These are phyloP conservation scores for Cercospora sesami DNA, from an alignment of 2,329 filamentous ascomycete species.

Conservation along the genomic window DNA sequence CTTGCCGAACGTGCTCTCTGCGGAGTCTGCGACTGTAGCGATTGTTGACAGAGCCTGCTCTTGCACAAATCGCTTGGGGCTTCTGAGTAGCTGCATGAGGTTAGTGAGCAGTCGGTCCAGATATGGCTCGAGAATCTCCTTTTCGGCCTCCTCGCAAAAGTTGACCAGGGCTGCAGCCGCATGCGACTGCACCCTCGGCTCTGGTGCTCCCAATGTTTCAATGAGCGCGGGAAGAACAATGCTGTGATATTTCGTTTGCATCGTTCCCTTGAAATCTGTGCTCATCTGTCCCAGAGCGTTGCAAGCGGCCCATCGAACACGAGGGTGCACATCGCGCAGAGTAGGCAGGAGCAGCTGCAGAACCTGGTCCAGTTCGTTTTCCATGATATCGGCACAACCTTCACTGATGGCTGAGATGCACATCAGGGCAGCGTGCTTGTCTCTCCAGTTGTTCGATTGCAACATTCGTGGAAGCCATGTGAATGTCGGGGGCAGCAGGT, in stretches of 20 bases:
- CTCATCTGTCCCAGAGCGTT: conserved; percentile 99
- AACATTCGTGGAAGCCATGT: conserved; percentile 98
- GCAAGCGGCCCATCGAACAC: conserved; percentile 95
- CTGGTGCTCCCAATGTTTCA: conserved; percentile 82
- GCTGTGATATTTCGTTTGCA: conserved; percentile 94
- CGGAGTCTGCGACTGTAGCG: conserved; percentile 97
- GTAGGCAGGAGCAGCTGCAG: conserved; percentile 92
- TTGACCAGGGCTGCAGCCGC: conserved; percentile 97
- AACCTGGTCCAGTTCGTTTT: conserved; percentile 89
- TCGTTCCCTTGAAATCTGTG: conserved; percentile 95
- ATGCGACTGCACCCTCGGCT: conserved; percentile 93
- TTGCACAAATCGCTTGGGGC: conserved; percentile 92
- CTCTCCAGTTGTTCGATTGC: conserved; percentile 89
- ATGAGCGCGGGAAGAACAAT: conserved; percentile 87
- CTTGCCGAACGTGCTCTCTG: conserved; percentile 88
- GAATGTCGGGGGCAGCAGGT: conserved; percentile 91
- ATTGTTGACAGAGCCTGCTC: conserved; percentile 97
- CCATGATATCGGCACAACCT: conserved; percentile 93
- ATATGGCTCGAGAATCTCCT: conserved; percentile 86
- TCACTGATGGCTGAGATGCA: conserved; percentile 98
- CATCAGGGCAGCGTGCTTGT: conserved; percentile 96
- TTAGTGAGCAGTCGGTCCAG: conserved; percentile 83
- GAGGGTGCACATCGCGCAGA: conserved; percentile 83
- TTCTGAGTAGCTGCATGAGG: conserved; percentile 83
- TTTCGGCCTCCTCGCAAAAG: conserved; percentile 98